Evolutionary conservation across 805 yeast species (phyloP).

Genomic region (Nakazawaea ambrosiae): DNA sequence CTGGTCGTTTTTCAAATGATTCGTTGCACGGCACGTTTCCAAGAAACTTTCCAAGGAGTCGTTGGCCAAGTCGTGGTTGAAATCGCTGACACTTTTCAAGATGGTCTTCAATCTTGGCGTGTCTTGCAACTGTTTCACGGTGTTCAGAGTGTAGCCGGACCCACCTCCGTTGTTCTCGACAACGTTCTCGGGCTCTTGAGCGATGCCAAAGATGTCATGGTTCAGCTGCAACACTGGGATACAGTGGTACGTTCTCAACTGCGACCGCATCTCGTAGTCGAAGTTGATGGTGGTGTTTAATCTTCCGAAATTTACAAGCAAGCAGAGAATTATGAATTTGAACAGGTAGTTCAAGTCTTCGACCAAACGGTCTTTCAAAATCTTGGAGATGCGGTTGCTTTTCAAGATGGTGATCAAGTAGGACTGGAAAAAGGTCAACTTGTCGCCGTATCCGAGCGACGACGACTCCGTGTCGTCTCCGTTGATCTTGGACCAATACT

Average conservation of each 20-base stretch:
- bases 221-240: conserved; percentile 83
- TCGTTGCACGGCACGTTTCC: conserved; percentile 21
- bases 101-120: conserved; percentile 91
- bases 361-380: conserved; percentile 75
- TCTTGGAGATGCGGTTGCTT: conserved; percentile 75
- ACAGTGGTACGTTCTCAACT: conserved; percentile 86
- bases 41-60: conserved; percentile 40
- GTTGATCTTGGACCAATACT: conserved; percentile 27
- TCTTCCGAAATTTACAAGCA: conserved; percentile 86
- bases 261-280: conserved; percentile 93
- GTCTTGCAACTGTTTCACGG: conserved; percentile 81
- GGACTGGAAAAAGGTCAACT: conserved; percentile 73
- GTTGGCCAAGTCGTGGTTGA: conserved; percentile 41
- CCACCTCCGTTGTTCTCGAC: conserved; percentile 19
- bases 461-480: conserved; percentile 13
- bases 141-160: conserved; percentile 28
- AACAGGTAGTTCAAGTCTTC: conserved; percentile 36
- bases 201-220: conserved; percentile 26
- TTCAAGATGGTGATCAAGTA: conserved; percentile 78
- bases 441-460: conserved; percentile 26
- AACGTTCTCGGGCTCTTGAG: conserved; percentile 8
- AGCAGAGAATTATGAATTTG: conserved; percentile 38
- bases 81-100: conserved; percentile 80
- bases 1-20: conserved; percentile 2
- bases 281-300: conserved; percentile 93